Evolutionary conservation across 345 rosid species (phyloP), one percentile per base, ranked within the genome.

Genomic region (Atalantia buxifolia): DNA sequence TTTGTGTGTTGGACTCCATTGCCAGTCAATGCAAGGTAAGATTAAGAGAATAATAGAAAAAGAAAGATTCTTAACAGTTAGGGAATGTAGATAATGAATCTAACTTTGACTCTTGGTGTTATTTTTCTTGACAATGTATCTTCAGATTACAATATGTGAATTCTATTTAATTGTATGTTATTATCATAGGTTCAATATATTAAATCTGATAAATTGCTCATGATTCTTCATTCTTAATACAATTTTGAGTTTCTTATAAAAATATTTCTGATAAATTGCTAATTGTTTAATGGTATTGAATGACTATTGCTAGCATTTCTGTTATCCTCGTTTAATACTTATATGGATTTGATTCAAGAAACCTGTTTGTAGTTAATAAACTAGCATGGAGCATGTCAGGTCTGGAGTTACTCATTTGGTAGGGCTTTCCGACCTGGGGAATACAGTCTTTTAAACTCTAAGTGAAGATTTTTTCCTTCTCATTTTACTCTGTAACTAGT

Each of bases 1-100:
- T 64, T 68, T 72, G 78, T 75, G 55, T 88, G 72, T 77, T 90
- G 81, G 88, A 77, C 55, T 82, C 81, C 70, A 28, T 86, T 80
- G 81, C 91, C 80, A 22, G 57, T 76, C 84, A 83, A 72, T 86
- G 89, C 81, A 77, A 88, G 97, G 99, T 95, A 85, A 83, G 81
- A 75, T 62, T 31, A 14, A 65, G 25, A 40, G 56, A 21, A 38
- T 50, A 21, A 14, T 30, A 38, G n/a, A 6, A 74, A 31, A 53
- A 66, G 63, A 40, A 63, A 36, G 66, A 40, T 69, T 42, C 22
- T 57, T 36, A 57, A 13, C 14, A 48, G 7, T 64, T 45, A 64
- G 27, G 22, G n/a, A 25, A 24, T 31, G 13, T 65, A 55, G 21
- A 19, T 40, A 59, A 69, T 25, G 72, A 8, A 45, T 69, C 57